phyloP scores from a whole-genome alignment of 2,329 filamentous ascomycete species.

The Sporothrix variecibatus region DNA sequence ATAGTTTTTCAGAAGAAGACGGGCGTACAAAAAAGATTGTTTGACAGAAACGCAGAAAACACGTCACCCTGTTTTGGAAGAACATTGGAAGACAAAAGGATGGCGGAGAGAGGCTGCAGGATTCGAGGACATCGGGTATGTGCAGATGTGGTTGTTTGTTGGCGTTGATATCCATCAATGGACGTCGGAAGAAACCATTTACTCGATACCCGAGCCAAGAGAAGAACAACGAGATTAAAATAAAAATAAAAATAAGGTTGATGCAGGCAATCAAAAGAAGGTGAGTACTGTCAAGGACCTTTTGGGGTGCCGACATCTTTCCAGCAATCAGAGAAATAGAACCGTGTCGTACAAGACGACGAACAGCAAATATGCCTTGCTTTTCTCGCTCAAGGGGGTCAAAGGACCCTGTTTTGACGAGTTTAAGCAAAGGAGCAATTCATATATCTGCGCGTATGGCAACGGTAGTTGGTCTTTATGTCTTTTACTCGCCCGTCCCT shows the following conservation, averaged over 20 bases:
- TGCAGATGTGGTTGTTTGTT: background rate
- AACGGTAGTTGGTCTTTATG: background rate
- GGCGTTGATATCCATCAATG: too few species aligned
- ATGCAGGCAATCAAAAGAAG: background rate
- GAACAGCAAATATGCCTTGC: constrained; percentile 9
- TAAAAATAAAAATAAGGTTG: background rate
- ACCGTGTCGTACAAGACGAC: background rate
- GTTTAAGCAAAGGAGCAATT: background rate
- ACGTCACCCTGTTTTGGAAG: background rate
- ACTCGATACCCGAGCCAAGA: background rate
- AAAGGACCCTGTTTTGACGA: background rate
- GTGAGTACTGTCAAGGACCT: constrained; percentile 9
- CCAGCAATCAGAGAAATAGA: background rate
- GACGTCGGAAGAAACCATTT: too few species aligned
- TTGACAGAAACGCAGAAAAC: background rate
- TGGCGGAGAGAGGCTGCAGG: background rate
- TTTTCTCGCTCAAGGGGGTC: background rate
- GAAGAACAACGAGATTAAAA: background rate
- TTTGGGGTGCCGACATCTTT: too few species aligned
- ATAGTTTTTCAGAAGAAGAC: background rate
- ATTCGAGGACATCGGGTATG: background rate
- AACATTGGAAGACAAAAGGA: background rate
- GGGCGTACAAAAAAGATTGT: background rate
- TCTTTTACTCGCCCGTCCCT: background rate
- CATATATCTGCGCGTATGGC: background rate